Evolutionary conservation across 352 stramenopile genomes (phyloP).

Genomic region (Sclerospora graminicola): DNA sequence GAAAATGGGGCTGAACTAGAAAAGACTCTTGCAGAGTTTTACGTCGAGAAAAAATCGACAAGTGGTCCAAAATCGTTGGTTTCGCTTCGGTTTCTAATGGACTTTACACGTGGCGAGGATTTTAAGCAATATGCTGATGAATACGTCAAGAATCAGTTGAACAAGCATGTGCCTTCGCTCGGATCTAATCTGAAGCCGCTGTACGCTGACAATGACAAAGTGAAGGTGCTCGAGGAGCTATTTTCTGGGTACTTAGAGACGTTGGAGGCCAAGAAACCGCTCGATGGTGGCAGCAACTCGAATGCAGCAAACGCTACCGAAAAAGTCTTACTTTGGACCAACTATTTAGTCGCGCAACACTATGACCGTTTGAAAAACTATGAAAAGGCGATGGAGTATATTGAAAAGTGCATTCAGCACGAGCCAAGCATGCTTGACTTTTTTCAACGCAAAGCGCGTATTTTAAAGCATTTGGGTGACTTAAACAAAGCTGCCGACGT

Average conservation of each 20-base stretch:
- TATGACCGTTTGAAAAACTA: conserved; percentile 87
- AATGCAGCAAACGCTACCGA: conserved; percentile 16
- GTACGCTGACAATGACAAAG: conserved; percentile 58
- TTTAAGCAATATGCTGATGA: conserved; percentile 64
- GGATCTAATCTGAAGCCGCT: conserved; percentile 90
- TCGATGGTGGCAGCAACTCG: conserved; percentile 27
- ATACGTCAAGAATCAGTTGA: conserved; percentile 61
- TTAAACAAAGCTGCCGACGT: conserved; percentile 85
- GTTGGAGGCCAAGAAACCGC: conserved; percentile 52
- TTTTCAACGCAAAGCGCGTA: conserved; percentile 87
- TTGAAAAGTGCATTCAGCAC: conserved; percentile 91
- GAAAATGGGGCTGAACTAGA: conserved; percentile 31
- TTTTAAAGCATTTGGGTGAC: conserved; percentile 92
- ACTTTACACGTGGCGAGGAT: conserved; percentile 66
- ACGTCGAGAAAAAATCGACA: conserved; percentile 32
- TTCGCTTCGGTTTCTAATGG: conserved; percentile 87
- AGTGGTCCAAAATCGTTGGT: conserved; percentile 66
- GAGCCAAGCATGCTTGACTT: conserved; percentile 90
- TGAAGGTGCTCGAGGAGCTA: conserved; percentile 58
- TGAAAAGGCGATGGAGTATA: conserved; percentile 73
- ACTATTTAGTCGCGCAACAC: conserved; percentile 89
- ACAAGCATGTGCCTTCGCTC: conserved; percentile 90
- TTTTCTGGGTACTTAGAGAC: conserved; percentile 73
- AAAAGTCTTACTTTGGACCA: conserved; percentile 79
- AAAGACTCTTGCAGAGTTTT: conserved; percentile 42